Percentiles rank a stretch among this genome's conserved stretches.
Conservation (phyloP, 2,329 filamentous ascomycete genomes). For the Diplodia mutila region DNA sequence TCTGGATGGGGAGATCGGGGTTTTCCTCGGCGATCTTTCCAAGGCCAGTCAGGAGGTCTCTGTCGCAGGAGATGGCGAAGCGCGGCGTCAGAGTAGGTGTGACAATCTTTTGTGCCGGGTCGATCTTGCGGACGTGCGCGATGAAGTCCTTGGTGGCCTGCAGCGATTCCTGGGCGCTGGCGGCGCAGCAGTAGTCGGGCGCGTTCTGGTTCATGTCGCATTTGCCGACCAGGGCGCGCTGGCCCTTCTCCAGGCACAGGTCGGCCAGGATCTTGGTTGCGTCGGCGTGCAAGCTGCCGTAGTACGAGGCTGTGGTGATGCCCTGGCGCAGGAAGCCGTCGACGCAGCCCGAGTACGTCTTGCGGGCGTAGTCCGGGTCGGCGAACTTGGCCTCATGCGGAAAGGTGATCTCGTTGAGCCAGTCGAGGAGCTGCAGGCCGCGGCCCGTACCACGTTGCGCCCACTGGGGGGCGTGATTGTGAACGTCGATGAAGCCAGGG, state of each 20-base stretch:
- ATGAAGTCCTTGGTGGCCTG: slow-evolving; percentile 34
- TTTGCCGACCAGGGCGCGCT: slow-evolving; percentile 65
- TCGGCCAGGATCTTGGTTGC: slow-evolving; percentile 63
- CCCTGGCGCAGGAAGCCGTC: slow-evolving; percentile 64
- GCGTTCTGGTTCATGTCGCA: slow-evolving; percentile 64
- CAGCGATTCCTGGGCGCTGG: slow-evolving; percentile 28
- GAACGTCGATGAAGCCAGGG: slow-evolving; percentile 67
- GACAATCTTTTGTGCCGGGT: slow-evolving; percentile 31
- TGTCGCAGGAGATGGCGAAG: slow-evolving; percentile 64
- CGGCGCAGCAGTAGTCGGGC: slow-evolving; percentile 38
- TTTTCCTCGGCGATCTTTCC: slow-evolving; percentile 58
- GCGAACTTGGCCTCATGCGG: slow-evolving; percentile 65
- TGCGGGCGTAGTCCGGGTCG: slow-evolving; percentile 54
- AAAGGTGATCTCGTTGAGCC: slow-evolving; percentile 68
- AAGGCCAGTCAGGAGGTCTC: slow-evolving; percentile 58
- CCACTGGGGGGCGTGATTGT: slow-evolving; percentile 68
- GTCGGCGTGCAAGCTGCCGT: slow-evolving; percentile 59
- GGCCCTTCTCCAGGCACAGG: slow-evolving; percentile 56
- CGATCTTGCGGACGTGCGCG: slow-evolving; percentile 31
- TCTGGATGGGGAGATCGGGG: slow-evolving; percentile 61
- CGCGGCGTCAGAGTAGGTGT: slow-evolving; percentile 46
- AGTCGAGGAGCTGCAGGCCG: slow-evolving; percentile 50
- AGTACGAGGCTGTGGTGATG: slow-evolving; percentile 65
- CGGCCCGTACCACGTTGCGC: slow-evolving; percentile 51
- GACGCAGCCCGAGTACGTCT: slow-evolving; percentile 48